Base-by-base conservation (phyloP, 2,329 filamentous ascomycete genomes). In the Neonectria neomacrospora region DNA sequence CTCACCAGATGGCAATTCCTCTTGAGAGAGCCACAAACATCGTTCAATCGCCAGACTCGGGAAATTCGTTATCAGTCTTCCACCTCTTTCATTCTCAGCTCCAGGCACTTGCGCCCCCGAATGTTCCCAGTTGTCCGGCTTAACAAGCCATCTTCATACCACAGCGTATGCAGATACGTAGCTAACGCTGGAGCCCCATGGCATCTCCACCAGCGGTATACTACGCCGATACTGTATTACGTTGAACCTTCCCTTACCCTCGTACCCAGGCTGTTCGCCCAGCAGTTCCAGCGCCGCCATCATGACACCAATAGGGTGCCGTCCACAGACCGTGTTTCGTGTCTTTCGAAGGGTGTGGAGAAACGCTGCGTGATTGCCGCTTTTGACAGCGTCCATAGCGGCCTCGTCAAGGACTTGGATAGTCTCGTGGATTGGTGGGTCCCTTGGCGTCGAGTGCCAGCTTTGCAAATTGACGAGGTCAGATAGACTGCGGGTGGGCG, bases 101-200 rank as follows among this genome's bases (percentile, higher is more conserved):
- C 47, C 47, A 42, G n/a, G 12, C 22, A 22, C 34, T 28, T 23
- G 55, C 32, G 22, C 41, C 20, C 2, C 18, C 14, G 34, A 34
- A 14, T 30, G 10, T 22, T 32, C 2, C 37, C 28, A 61, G 28
- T 26, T 3, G 0, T 47, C n/a, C 5, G 5, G 7, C 2, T 14
- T 10, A 10, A 7, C 52, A 11, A 11, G n/a, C 5, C 16, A 18
- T 56, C 2, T 51, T 74, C 52, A 94, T 34, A 94, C 74, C 16
- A 94, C 83, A 9, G 94, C 93, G 83, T 96, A 97, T 3, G 94
- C 96, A 76, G 94, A 95, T 3, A 92, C 94, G 78, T 99, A 99
- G 80, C 94, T 97, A 54, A 99, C 96, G 71, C 94, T 97, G 69
- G 90, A 96, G 67, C 97, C 93, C 16, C 75, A 78, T 1, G 90